These are phyloP conservation scores for Lentinula boryana DNA, from an alignment of 768 basidiomycete genomes.

Conservation along the genomic window DNA sequence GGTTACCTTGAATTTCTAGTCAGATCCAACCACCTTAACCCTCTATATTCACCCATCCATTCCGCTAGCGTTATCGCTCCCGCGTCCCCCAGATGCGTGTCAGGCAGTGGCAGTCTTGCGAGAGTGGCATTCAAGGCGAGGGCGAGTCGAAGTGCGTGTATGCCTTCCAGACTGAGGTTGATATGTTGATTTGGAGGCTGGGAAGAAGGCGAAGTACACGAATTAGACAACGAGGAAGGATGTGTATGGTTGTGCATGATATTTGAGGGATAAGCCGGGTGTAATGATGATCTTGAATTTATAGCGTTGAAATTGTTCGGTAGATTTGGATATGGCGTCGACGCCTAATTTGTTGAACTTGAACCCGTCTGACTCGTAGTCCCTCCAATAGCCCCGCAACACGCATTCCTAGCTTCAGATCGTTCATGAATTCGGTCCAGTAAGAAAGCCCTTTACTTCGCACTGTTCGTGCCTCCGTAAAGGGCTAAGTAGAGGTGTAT, in stretches of 20 bases:
- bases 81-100: slow-evolving; percentile 69
- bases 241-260: too few relatives aligned
- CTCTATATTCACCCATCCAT: slow-evolving; percentile 87
- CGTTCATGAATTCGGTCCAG: too few relatives aligned
- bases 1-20: slow-evolving; percentile 54
- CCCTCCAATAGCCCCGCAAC: slow-evolving; percentile 63
- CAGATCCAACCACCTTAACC: slow-evolving; percentile 86
- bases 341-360: too few relatives aligned
- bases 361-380: background rate
- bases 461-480: too few relatives aligned
- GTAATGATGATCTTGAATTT: too few relatives aligned
- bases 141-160: slow-evolving; percentile 84
- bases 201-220: too few relatives aligned
- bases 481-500: too few relatives aligned
- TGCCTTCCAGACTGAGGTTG: slow-evolving; percentile 15
- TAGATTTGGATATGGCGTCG: too few relatives aligned
- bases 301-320: too few relatives aligned
- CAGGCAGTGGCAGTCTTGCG: slow-evolving; percentile 87
- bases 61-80: slow-evolving; percentile 95
- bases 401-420: slow-evolving; percentile 67
- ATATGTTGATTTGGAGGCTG: background rate
- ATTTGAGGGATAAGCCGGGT: too few relatives aligned
- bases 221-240: too few relatives aligned
- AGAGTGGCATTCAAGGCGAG: slow-evolving; percentile 90
- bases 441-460: too few relatives aligned